phyloP scores from a whole-genome alignment of 2,329 filamentous ascomycete genomes.

The Diplodia intermedia region DNA sequence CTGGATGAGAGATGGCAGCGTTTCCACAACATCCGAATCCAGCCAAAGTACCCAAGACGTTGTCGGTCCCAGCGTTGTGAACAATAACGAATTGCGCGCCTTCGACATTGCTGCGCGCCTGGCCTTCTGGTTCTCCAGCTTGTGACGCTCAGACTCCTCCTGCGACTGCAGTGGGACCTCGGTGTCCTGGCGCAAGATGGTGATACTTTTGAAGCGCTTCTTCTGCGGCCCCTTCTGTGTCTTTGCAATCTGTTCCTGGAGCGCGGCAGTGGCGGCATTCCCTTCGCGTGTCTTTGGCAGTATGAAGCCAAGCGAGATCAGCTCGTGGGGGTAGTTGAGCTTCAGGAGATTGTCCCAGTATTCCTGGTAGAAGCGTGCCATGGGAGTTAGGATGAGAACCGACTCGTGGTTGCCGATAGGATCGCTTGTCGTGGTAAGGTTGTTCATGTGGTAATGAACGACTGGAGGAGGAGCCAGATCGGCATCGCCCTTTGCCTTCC shows the following conservation, averaged over 20 bases:
- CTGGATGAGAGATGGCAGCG: slow-evolving; percentile 83
- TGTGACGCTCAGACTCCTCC: slow-evolving; percentile 87
- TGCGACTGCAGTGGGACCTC: slow-evolving; percentile 82
- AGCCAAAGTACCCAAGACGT: slow-evolving; percentile 98
- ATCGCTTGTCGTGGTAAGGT: slow-evolving; percentile 80
- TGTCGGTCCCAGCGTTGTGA: slow-evolving; percentile 88
- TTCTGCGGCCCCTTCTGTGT: slow-evolving; percentile 84
- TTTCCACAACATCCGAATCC: slow-evolving; percentile 90
- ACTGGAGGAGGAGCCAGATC: slow-evolving; percentile 77
- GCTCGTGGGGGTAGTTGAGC: slow-evolving; percentile 87
- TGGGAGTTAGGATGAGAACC: slow-evolving; percentile 88
- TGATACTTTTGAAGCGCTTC: slow-evolving; percentile 88
- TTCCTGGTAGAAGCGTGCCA: slow-evolving; percentile 88
- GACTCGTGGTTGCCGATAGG: slow-evolving; percentile 82
- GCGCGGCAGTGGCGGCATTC: slow-evolving; percentile 79
- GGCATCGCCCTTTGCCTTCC: slow-evolving; percentile 65
- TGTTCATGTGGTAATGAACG: slow-evolving; percentile 92
- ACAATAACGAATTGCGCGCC: slow-evolving; percentile 91
- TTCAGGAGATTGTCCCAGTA: slow-evolving; percentile 95
- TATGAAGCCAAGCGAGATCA: slow-evolving; percentile 95
- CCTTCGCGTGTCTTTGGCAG: slow-evolving; percentile 92
- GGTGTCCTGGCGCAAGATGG: slow-evolving; percentile 94
- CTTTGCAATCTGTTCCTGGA: slow-evolving; percentile 84
- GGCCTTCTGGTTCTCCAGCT: slow-evolving; percentile 85
- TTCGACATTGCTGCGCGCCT: slow-evolving; percentile 90